Base-by-base conservation (phyloP, 257 asterid species). In the Rhazya stricta region DNA sequence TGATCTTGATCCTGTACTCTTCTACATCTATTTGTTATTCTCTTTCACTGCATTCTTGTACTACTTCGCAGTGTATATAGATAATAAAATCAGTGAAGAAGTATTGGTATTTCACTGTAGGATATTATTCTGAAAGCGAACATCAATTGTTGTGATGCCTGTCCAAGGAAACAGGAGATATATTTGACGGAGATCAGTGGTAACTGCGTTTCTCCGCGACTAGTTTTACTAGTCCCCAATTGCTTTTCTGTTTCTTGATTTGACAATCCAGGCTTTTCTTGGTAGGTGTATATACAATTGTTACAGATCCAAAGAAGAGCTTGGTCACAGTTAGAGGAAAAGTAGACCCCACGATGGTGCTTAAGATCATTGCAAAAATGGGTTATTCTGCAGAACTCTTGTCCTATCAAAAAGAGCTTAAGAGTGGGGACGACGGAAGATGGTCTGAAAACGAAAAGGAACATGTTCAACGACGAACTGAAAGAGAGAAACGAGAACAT, bases 361-460 rank as follows among this genome's bases (percentile, higher is more conserved):
- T 74, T 37, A 36, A 81, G 19, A 36, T 60, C 39, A 80, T 83
- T 11, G 39, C 67, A 51, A 72, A 75, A 76, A 51, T 78, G 18
- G 83, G 87, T 45, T 77, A 81, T 73, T 54, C 45, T 0, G 84
- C 84, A 53, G 62, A 83, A 69, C 46, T 83, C 18, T 43, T 78
- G 66, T 73, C 72, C 63, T 60, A 34, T 34, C 37, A 67, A 62
- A 77, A 78, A 37, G 74, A 74, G 36, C 74, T 75, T 9, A 56
- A 29, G 42, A 32, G 53, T 18, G 69, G 34, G 2, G 69, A 63
- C 13, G 27, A 53, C 51, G 71, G 42, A 32, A 60, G 30, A 34
- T 62, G 13, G 11, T 27, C 16, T 19, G 39, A 34, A 30, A 29
- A 29, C 36, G n/a, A 36, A 32, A 30, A 30, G 21, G n/a, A 61